phyloP scores from a whole-genome alignment of 306 rosid genomes.

The Heteromeles arbutifolia region DNA sequence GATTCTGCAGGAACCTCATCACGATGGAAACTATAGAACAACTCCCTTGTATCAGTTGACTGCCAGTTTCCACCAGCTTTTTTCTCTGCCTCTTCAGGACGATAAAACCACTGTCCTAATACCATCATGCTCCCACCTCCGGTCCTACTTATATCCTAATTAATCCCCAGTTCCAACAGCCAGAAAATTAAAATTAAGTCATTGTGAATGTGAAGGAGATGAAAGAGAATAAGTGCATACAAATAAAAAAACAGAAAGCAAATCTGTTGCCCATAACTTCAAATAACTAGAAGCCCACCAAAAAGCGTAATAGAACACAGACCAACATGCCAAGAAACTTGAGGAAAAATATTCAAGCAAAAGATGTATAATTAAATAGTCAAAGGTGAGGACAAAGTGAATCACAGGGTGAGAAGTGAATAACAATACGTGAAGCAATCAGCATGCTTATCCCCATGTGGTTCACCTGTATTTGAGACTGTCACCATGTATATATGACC shows the following conservation, averaged over 20 bases:
- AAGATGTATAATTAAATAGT: neutral
- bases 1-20: slow-evolving; percentile 97
- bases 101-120: slow-evolving; percentile 95
- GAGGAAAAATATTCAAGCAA: neutral
- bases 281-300: neutral
- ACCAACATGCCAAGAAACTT: neutral
- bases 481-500: neutral
- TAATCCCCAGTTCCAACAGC: slow-evolving; percentile 17
- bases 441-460: neutral
- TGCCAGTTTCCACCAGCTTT: slow-evolving; percentile 87
- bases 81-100: slow-evolving; percentile 94
- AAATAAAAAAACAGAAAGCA: slow-evolving; percentile 4
- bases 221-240: neutral
- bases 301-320: neutral
- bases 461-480: neutral
- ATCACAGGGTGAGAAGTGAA: neutral
- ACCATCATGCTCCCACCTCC: slow-evolving; percentile 58
- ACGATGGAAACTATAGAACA: slow-evolving; percentile 93
- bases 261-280: slow-evolving; percentile 7
- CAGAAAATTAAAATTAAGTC: neutral
- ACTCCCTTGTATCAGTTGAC: slow-evolving; percentile 85
- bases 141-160: slow-evolving; percentile 66
- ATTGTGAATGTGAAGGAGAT: neutral
- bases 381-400: neutral
- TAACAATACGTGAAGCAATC: neutral